A percentile compares a stretch with the other conserved stretches of the same genome.
phyloP scores from a whole-genome alignment of 768 basidiomycete species.

The Auricularia cornea region DNA sequence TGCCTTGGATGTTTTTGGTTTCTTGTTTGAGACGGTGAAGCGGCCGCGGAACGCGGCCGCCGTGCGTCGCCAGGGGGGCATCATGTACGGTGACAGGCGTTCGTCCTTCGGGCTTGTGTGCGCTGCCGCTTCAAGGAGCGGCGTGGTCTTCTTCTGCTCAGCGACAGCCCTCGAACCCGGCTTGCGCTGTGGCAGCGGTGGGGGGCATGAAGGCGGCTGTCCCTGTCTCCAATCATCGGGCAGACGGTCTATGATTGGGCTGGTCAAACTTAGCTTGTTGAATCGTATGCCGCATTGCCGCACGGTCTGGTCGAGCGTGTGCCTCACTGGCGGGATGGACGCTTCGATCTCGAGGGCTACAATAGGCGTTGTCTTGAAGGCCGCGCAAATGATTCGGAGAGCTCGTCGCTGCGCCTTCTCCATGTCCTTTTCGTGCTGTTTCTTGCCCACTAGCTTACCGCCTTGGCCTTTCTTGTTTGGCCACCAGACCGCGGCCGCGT shows the following conservation, averaged over 20 bases:
- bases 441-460: too few species aligned
- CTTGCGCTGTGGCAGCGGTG: neutral
- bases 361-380: too few species aligned
- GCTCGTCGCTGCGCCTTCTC: too few species aligned
- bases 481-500: too few species aligned
- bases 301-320: constrained; percentile 3
- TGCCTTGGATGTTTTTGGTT: too few species aligned
- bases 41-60: neutral
- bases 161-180: neutral
- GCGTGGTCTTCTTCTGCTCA: neutral
- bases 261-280: constrained; percentile 1
- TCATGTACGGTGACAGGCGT: neutral
- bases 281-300: constrained; percentile 3
- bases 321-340: too few species aligned
- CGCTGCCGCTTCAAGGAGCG: neutral
- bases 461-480: too few species aligned
- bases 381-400: too few species aligned
- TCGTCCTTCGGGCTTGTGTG: neutral
- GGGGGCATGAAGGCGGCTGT: neutral
- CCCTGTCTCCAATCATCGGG: constrained; percentile 3
- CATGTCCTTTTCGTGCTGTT: too few species aligned
- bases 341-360: too few species aligned
- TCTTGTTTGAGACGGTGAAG: too few species aligned
- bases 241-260: constrained; percentile 6
- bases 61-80: neutral